Base-by-base conservation (phyloP, 345 rosid genomes). In the Brassica carinata region DNA sequence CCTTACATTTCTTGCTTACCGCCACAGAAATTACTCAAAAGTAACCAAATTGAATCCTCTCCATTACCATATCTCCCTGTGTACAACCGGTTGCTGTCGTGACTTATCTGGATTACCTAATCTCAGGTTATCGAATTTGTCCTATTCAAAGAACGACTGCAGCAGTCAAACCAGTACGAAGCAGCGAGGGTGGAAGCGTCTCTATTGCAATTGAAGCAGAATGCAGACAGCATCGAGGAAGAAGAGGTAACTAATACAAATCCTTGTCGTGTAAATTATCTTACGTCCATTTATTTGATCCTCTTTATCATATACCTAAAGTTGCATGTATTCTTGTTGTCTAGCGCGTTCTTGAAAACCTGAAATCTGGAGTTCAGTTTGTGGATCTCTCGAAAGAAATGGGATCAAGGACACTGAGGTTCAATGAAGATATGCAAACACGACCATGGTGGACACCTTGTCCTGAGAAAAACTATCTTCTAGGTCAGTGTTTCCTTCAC, bases 401-500 rank as follows among this genome's bases (percentile, higher is more conserved):
- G 80, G 91, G 89, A 63, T 88, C 93, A 29, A 90, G 84, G 80
- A 83, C 86, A 19, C 73, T 92, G 85, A 88, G 87, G 66, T 89
- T 89, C 79, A 92, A 96, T 86, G 98, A 96, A 83, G 99, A 96
- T 86, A 85, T 94, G 73, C 88, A 87, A 77, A 83, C 94, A 69
- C 87, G 97, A 45, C 99, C 99, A 75, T 96, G 98, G 98, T 96
- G 99, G 98, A 92, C 97, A 10, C 99, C 98, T 81, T 82, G 82
- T 80, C 81, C 94, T 38, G 94, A 84, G 78, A 91, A 87, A 84
- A 96, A 96, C 81, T 86, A 89, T 85, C 89, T 96, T 17, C 85
- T 90, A 83, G 99, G 99, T 92, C 69, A 62, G 91, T 76, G 27
- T 18, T 23, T 66, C 7, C 23, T 18, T 71, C 40, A 36, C 23